These are phyloP conservation scores for Phyllachora maydis DNA, from an alignment of 2,329 filamentous ascomycete species.

Conservation along the genomic window DNA sequence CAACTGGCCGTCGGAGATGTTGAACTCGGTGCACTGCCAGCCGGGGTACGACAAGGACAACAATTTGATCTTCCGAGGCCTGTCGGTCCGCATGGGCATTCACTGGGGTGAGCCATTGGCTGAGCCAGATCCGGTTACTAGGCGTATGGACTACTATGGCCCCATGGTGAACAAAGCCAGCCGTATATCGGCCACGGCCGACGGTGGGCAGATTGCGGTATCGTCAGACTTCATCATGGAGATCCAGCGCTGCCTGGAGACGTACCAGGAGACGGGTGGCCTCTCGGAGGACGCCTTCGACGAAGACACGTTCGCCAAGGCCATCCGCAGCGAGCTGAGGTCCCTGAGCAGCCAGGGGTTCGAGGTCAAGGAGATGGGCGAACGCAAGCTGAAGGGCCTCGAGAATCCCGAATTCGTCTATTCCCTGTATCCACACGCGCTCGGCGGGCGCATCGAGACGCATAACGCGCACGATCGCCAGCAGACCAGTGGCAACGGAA, in stretches of 20 bases:
- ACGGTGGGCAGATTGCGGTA: slow-evolving; percentile 92
- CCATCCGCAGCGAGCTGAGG: slow-evolving; percentile 73
- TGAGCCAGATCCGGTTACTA: slow-evolving; percentile 87
- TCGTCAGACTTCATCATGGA: slow-evolving; percentile 95
- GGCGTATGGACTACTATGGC: slow-evolving; percentile 98
- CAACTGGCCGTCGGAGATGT: slow-evolving; percentile 80
- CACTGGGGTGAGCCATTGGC: slow-evolving; percentile 91
- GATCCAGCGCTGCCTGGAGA: slow-evolving; percentile 77
- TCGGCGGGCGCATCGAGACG: slow-evolving; percentile 59
- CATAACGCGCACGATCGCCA: slow-evolving; percentile 31
- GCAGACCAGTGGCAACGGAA: slow-evolving; percentile 8
- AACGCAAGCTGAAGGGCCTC: slow-evolving; percentile 86
- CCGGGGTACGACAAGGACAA: slow-evolving; percentile 67
- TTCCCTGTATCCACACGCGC: slow-evolving; percentile 78
- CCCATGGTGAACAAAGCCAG: slow-evolving; percentile 98
- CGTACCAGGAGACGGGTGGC: slow-evolving; percentile 69
- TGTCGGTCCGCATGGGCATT: slow-evolving; percentile 94
- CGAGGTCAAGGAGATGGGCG: slow-evolving; percentile 82
- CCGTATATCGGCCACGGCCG: slow-evolving; percentile 81
- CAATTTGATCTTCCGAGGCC: slow-evolving; percentile 75
- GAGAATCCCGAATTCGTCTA: slow-evolving; percentile 96
- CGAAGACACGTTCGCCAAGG: slow-evolving; percentile 52
- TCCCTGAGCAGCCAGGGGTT: slow-evolving; percentile 82
- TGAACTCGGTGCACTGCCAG: slow-evolving; percentile 70
- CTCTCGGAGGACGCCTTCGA: slow-evolving; percentile 54